phyloP scores from a whole-genome alignment of 2,329 filamentous ascomycete genomes.

The Phialophora tarda region DNA sequence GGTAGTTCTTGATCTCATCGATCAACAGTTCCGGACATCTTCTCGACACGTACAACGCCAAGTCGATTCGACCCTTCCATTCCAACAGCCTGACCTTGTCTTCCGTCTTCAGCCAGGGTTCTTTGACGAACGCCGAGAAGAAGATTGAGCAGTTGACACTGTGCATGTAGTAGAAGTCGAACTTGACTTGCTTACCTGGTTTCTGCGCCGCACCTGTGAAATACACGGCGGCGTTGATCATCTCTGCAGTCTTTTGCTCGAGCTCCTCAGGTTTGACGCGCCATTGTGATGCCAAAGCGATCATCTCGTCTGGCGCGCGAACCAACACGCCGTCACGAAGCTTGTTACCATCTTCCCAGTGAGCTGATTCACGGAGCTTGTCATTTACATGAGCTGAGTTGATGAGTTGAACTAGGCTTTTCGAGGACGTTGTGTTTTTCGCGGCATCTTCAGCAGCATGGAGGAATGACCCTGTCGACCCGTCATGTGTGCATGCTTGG shows the following conservation, averaged over 20 bases:
- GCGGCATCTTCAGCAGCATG: constrained; percentile 58
- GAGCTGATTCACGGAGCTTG: constrained; percentile 61
- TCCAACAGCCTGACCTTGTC: constrained; percentile 74
- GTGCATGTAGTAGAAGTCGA: constrained; percentile 87
- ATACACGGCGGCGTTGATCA: constrained; percentile 70
- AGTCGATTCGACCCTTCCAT: constrained; percentile 78
- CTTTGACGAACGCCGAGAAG: constrained; percentile 62
- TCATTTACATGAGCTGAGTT: constrained; percentile 63
- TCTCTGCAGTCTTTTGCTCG: constrained; percentile 64
- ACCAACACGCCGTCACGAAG: constrained; percentile 71
- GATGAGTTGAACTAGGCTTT: constrained; percentile 63
- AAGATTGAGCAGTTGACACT: constrained; percentile 79
- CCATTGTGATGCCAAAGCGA: constrained; percentile 65
- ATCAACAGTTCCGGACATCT: constrained; percentile 65
- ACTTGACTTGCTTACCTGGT: constrained; percentile 69
- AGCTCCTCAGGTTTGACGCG: constrained; percentile 62
- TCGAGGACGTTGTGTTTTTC: constrained; percentile 40
- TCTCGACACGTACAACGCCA: constrained; percentile 74
- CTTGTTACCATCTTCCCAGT: constrained; percentile 65
- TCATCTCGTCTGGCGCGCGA: constrained; percentile 68
- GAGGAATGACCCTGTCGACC: constrained; percentile 34
- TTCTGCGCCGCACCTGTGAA: constrained; percentile 67
- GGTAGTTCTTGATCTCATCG: constrained; percentile 66
- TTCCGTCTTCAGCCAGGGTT: constrained; percentile 64
- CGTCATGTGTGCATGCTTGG: constrained; percentile 70